Base-by-base conservation (phyloP, 345 rosid genomes). In the Linum tenue region DNA sequence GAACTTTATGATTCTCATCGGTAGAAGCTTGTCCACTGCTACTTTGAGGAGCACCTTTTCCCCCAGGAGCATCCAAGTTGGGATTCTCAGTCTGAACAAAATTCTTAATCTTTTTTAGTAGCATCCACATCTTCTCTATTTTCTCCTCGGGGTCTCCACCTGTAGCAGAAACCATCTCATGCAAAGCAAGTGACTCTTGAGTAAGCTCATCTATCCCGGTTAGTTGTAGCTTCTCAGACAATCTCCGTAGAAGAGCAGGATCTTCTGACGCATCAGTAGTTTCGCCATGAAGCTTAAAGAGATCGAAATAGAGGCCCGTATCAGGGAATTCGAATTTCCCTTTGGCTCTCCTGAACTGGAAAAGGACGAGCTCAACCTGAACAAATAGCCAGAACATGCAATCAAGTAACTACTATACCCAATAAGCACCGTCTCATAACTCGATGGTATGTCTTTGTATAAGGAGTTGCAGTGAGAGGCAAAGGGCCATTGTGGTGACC, bases 181-280 rank as follows among this genome's bases (percentile, higher is more conserved):
- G 96, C 66, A 94, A 73, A 57, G 97, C 99, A 64, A 94, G 73
- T 38, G 99, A 94, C 77, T 94, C 99, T 77, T 86, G 92, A 16
- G 79, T 88, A 66, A 94, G 82, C 67, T 94, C 92, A 56, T 75
- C 75, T 70, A 90, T 83, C 72, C 85, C 91, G 79, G 77, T 73
- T 73, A 90, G 72, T 22, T 90, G 88, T 62, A 94, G 73, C 74
- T 86, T 90, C 63, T 86, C 89, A 1, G 89, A 81, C 64, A 86
- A 75, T 72, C 86, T 81, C 76, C 79, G 75, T 40, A 94, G 70
- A 42, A 79, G 74, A 68, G 76, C 79, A 67, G 81, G 81, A 70
- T 86, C 86, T 31, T 73, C 62, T 65, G 73, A 74, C n/a, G 76
- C 59, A 73, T 84, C 88, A 55, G 67, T 75, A 73, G 72, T 77